Percentiles rank a stretch among this genome's conserved stretches.
Conservation (phyloP, 306 rosid species). For the Cucurbita pepo region DNA sequence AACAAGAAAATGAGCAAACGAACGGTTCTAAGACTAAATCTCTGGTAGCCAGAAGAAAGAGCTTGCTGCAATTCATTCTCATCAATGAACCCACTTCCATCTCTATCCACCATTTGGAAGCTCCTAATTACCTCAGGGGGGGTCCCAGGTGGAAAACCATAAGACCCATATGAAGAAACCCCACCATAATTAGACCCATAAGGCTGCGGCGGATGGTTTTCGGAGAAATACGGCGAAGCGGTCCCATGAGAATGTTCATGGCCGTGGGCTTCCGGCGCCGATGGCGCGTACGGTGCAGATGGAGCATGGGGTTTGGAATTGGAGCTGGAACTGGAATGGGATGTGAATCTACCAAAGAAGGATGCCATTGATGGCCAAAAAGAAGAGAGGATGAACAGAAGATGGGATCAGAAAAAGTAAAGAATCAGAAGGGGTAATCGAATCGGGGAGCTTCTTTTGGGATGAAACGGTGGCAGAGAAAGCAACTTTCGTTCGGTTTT, state of each 20-base stretch:
- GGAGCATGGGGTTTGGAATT: slow-evolving; percentile 32
- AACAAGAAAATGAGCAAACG: slow-evolving; percentile 75
- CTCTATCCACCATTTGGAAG: slow-evolving; percentile 73
- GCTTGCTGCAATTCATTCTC: slow-evolving; percentile 69
- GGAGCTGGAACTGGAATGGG: slow-evolving; percentile 18
- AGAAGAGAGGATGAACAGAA: not conserved
- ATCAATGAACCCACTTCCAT: slow-evolving; percentile 70
- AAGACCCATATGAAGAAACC: slow-evolving; percentile 18
- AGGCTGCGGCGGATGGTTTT: not conserved
- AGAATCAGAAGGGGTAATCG: not conserved
- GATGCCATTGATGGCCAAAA: slow-evolving; percentile 29
- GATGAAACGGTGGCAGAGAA: not conserved
- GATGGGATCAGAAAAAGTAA: not conserved
- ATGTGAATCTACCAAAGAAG: slow-evolving; percentile 7
- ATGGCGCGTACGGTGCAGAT: slow-evolving; percentile 23
- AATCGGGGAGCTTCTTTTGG: not conserved
- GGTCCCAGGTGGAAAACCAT: slow-evolving; percentile 54
- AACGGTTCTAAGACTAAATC: slow-evolving; percentile 51
- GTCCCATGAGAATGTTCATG: not conserved
- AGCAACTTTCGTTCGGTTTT: not conserved
- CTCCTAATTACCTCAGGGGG: slow-evolving; percentile 46
- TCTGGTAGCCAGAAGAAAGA: slow-evolving; percentile 59
- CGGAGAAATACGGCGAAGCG: not conserved
- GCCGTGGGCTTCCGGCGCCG: not conserved
- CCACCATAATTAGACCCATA: slow-evolving; percentile 16